Evolutionary conservation across 148 eudicot genomes (phyloP).

Genomic region (Rhododendron mucronatum): DNA sequence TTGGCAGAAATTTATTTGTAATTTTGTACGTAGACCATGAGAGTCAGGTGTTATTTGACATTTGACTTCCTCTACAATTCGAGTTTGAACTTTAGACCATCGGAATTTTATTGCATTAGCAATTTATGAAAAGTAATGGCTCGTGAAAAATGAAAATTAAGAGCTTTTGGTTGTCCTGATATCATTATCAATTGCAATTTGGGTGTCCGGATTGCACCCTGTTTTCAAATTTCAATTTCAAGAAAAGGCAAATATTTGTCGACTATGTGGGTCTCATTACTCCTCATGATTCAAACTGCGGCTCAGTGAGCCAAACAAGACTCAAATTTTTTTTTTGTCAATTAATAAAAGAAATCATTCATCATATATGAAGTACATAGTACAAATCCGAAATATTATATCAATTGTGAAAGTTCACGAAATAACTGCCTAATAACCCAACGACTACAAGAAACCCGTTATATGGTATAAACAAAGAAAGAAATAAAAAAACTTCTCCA

Average conservation of each 20-base stretch:
- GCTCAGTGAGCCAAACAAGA: not conserved
- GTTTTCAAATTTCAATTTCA: not conserved
- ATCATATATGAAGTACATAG: too few relatives aligned
- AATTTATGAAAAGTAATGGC: not conserved
- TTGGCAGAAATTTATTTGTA: not conserved
- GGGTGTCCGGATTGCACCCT: not conserved
- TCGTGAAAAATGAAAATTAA: not conserved
- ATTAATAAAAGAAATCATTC: too few relatives aligned
- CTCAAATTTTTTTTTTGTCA: not conserved
- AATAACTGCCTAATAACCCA: too few relatives aligned
- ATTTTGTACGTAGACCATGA: not conserved
- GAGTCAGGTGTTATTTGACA: not conserved
- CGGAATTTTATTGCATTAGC: not conserved
- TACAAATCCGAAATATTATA: too few relatives aligned
- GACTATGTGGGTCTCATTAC: not conserved
- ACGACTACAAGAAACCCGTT: too few relatives aligned
- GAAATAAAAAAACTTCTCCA: too few relatives aligned
- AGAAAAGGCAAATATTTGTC: not conserved
- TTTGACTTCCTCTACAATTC: not conserved
- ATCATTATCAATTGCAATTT: not conserved
- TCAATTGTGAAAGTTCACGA: too few relatives aligned
- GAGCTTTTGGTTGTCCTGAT: not conserved
- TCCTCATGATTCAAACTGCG: not conserved
- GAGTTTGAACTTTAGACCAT: not conserved
- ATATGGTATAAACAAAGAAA: too few relatives aligned